Conservation (phyloP, 2,329 filamentous ascomycete species). For the Fusarium dimerum region DNA sequence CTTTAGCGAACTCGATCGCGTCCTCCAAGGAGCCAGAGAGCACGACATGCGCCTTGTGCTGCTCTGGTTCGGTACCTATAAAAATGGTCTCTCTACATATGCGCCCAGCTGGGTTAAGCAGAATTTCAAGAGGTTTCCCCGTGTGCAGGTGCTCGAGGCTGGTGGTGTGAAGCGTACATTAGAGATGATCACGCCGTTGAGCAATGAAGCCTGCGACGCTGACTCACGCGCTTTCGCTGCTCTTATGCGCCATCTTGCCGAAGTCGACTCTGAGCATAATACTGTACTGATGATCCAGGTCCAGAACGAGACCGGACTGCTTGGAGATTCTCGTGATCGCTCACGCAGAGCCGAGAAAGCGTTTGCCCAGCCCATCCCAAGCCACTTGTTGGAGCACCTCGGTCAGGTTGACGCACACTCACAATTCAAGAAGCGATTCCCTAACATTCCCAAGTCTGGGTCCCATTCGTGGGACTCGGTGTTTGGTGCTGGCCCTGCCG, state of each 20-base stretch:
- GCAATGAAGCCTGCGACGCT: conserved; percentile 30
- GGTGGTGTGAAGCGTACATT: conserved; percentile 33
- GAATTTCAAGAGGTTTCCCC: conserved; percentile 37
- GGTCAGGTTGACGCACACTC: conserved; percentile 27
- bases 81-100: conserved; percentile 42
- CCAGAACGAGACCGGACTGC: conserved; percentile 55
- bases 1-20: conserved; percentile 36
- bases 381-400: conserved; percentile 29
- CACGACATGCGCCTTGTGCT: conserved; percentile 38
- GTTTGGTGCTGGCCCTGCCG: conserved; percentile 31
- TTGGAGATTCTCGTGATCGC: conserved; percentile 53
- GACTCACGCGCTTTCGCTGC: conserved; percentile 35
- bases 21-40: conserved; percentile 33
- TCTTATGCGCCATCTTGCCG: conserved; percentile 36
- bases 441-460: conserved; percentile 22
- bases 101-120: conserved; percentile 37
- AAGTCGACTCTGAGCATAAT: conserved; percentile 45
- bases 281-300: conserved; percentile 60
- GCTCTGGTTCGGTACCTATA: conserved; percentile 42
- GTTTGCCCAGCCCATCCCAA: conserved; percentile 39
- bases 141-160: conserved; percentile 34
- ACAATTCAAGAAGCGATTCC: conserved; percentile 31
- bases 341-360: conserved; percentile 41
- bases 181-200: conserved; percentile 37
- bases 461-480: conserved; percentile 33